phyloP scores from a whole-genome alignment of 2,329 filamentous ascomycete species.

The Xylariaceae sp. region DNA sequence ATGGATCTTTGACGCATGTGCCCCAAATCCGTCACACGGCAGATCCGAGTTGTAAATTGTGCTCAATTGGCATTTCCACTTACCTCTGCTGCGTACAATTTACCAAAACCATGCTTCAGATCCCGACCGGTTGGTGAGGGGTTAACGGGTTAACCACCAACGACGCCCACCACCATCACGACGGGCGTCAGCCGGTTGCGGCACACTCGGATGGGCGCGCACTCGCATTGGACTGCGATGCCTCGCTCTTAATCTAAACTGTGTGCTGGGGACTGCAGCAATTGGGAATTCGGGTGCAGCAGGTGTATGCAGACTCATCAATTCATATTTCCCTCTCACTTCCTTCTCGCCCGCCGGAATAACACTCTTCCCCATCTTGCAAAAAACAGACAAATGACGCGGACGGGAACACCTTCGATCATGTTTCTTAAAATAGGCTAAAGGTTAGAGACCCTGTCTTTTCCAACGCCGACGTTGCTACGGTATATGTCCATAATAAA shows the following conservation, averaged over 20 bases:
- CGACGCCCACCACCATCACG: background rate
- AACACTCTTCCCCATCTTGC: background rate
- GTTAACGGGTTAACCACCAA: background rate
- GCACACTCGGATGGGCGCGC: too few relatives aligned
- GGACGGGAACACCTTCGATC: background rate
- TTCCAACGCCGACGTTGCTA: conserved; percentile 7
- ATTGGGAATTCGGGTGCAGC: background rate
- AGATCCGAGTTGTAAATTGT: too few relatives aligned
- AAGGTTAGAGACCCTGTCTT: conserved; percentile 5
- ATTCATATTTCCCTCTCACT: background rate
- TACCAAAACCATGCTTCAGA: background rate
- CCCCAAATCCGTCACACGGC: conserved; percentile 24
- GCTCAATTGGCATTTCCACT: conserved; percentile 3
- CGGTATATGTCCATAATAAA: conserved; percentile 4
- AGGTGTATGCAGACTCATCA: background rate
- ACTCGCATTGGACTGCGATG: background rate
- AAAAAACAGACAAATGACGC: background rate
- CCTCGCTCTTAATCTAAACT: background rate
- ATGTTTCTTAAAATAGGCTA: conserved; percentile 20
- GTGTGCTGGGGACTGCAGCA: background rate
- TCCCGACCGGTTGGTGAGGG: background rate
- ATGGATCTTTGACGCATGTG: conserved; percentile 22
- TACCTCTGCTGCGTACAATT: background rate
- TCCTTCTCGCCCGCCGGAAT: background rate
- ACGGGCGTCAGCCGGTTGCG: background rate